These are phyloP conservation scores for Ophidiomyces ophidiicola DNA, from an alignment of 2,329 filamentous ascomycete genomes.

Conservation along the genomic window DNA sequence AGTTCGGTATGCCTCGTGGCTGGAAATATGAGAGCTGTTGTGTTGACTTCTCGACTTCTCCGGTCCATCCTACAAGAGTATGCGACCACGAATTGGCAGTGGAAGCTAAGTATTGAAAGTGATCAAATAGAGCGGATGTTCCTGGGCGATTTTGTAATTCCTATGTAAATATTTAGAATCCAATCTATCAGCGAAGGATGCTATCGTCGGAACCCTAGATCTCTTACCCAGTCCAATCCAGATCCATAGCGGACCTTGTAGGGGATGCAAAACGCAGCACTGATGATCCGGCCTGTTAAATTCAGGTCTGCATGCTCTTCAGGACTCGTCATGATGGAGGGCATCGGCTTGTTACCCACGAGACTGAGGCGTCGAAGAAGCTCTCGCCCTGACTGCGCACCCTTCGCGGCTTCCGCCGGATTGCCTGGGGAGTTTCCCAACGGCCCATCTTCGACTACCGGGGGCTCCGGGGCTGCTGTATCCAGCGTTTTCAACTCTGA, in stretches of 20 bases:
- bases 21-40: conserved; percentile 11
- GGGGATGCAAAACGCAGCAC: conserved; percentile 51
- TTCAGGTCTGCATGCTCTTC: conserved; percentile 44
- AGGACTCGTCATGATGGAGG: conserved; percentile 40
- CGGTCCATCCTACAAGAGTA: conserved; percentile 87
- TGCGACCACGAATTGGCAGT: conserved; percentile 76
- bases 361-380: conserved; percentile 44
- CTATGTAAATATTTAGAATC: conserved; percentile 32
- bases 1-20: conserved; percentile 13
- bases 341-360: conserved; percentile 28
- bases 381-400: conserved; percentile 38
- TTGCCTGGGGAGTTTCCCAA: conserved; percentile 17
- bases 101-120: conserved; percentile 79
- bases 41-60: conserved; percentile 54
- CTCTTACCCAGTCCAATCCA: conserved; percentile 44
- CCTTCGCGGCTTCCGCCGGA: conserved; percentile 33
- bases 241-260: conserved; percentile 45
- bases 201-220: too few species aligned
- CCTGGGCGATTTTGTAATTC: conserved; percentile 66
- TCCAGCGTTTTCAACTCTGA: neutral
- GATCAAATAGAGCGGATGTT: conserved; percentile 85
- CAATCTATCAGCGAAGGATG: too few species aligned
- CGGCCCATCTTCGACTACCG: neutral
- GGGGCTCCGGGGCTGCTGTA: neutral
- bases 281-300: conserved; percentile 51